Evolutionary conservation across 2,329 filamentous ascomycete species (phyloP).

Genomic region (Graphilbum fragrans): DNA sequence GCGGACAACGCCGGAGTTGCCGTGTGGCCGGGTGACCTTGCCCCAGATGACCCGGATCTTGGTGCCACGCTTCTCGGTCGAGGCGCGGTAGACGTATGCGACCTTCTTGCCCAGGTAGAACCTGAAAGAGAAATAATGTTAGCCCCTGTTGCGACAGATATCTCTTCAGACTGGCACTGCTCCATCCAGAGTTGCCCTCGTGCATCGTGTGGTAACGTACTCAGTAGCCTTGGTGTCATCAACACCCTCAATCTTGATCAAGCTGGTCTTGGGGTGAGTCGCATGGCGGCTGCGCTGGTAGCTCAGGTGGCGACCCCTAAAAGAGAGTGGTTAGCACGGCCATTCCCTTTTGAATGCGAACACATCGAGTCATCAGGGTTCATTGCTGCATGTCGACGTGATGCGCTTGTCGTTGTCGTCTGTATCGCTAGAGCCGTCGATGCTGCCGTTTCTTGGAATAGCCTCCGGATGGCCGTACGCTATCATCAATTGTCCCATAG

Average conservation of each 20-base stretch:
- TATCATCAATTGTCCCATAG: too few relatives aligned
- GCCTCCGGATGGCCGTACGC: too few relatives aligned
- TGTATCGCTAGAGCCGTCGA: neutral
- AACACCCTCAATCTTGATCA: slow-evolving; percentile 99
- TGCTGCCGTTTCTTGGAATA: too few relatives aligned
- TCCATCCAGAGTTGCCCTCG: neutral
- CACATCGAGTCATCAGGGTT: slow-evolving; percentile 3
- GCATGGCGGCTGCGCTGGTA: slow-evolving; percentile 93
- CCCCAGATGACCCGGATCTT: slow-evolving; percentile 70
- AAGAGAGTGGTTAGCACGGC: slow-evolving; percentile 12
- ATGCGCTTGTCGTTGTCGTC: neutral
- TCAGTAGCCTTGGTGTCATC: slow-evolving; percentile 80
- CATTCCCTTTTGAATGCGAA: slow-evolving; percentile 3
- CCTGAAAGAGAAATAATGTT: slow-evolving; percentile 23
- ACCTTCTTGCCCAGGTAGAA: slow-evolving; percentile 99
- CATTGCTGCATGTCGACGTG: too few relatives aligned
- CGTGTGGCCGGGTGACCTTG: slow-evolving; percentile 16
- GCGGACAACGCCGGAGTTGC: slow-evolving; percentile 96
- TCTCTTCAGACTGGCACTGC: slow-evolving; percentile 6
- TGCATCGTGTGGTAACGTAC: slow-evolving; percentile 40
- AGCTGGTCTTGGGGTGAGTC: slow-evolving; percentile 79
- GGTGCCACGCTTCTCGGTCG: slow-evolving; percentile 89
- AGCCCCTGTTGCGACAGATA: slow-evolving; percentile 16
- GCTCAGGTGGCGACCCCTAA: slow-evolving; percentile 92
- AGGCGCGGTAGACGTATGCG: slow-evolving; percentile 95